Evolutionary conservation across 768 basidiomycete genomes (phyloP).

Genomic region (Leccinellum albellum): DNA sequence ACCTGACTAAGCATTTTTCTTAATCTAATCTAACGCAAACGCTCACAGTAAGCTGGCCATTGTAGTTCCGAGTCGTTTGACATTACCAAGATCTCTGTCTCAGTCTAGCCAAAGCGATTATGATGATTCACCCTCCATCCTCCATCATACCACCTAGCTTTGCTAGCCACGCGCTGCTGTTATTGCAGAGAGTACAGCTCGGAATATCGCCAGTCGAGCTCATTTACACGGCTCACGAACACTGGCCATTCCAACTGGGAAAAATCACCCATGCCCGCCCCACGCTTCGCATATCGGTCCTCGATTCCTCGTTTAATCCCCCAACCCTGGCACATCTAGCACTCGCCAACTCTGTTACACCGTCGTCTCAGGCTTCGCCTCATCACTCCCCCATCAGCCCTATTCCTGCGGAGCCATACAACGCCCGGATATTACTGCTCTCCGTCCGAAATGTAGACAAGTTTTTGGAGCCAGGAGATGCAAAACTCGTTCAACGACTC

Average conservation of each 20-base stretch:
- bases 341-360: constrained; percentile 49
- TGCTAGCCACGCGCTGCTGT: constrained; percentile 16
- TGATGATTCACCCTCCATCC: constrained; percentile 7
- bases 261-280: constrained; percentile 4
- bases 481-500: constrained; percentile 70
- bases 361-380: constrained; percentile 9
- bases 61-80: neutral
- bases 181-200: constrained; percentile 38
- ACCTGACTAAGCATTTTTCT: constrained; percentile 23
- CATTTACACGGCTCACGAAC: constrained; percentile 53
- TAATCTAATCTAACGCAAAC: constrained; percentile 17
- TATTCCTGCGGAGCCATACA: constrained; percentile 38
- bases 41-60: neutral
- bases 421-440: constrained; percentile 74
- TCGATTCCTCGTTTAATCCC: constrained; percentile 93
- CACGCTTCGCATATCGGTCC: constrained; percentile 57
- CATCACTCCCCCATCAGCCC: neutral
- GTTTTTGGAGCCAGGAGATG: constrained; percentile 61
- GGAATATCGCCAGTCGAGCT: constrained; percentile 53
- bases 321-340: constrained; percentile 84
- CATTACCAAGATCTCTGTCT: neutral
- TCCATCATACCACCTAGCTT: constrained; percentile 16
- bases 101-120: neutral
- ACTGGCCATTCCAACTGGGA: constrained; percentile 57
- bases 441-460: constrained; percentile 91